A percentile compares a stretch with the other conserved stretches of the same genome.
These are phyloP conservation scores for Termitomyces sp. DNA, from an alignment of 768 basidiomycete species.

Conservation along the genomic window DNA sequence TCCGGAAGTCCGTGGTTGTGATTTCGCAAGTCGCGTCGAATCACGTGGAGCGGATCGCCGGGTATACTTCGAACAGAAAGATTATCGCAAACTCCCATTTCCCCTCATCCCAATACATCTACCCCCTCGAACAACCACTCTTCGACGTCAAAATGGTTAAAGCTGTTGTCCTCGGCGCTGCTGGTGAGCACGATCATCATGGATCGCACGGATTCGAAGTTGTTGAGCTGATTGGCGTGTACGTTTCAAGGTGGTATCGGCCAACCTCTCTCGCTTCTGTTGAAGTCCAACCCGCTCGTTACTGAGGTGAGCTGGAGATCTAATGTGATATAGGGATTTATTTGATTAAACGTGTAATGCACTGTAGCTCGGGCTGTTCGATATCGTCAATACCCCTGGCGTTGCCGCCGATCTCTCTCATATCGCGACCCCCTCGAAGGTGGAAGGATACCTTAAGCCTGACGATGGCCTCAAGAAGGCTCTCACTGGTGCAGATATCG, in stretches of 20 bases:
- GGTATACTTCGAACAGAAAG: background rate
- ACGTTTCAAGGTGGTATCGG: slow-evolving; percentile 80
- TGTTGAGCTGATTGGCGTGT: background rate
- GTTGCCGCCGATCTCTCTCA: slow-evolving; percentile 95
- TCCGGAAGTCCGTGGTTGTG: slow-evolving; percentile 1
- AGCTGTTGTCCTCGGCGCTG: slow-evolving; percentile 95
- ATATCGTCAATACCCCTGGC: slow-evolving; percentile 98
- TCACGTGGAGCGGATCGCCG: slow-evolving; percentile 16
- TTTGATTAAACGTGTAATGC: background rate
- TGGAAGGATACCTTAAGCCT: slow-evolving; percentile 74
- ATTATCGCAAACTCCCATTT: slow-evolving; percentile 8
- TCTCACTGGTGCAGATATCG: slow-evolving; percentile 81
- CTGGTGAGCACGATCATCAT: slow-evolving; percentile 47
- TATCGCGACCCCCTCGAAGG: slow-evolving; percentile 85
- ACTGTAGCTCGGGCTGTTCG: slow-evolving; percentile 76
- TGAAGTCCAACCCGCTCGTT: slow-evolving; percentile 82
- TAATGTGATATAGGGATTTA: background rate
- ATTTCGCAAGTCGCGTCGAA: slow-evolving; percentile 13
- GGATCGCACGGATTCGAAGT: slow-evolving; percentile 8
- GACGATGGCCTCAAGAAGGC: slow-evolving; percentile 81
- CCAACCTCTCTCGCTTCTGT: slow-evolving; percentile 89
- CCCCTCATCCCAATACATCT: slow-evolving; percentile 7
- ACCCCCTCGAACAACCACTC: background rate
- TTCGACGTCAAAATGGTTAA: slow-evolving; percentile 46
- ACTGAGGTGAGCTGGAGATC: slow-evolving; percentile 53